phyloP scores from a whole-genome alignment of 495 filamentous ascomycete genomes.

The Podospora didyma region DNA sequence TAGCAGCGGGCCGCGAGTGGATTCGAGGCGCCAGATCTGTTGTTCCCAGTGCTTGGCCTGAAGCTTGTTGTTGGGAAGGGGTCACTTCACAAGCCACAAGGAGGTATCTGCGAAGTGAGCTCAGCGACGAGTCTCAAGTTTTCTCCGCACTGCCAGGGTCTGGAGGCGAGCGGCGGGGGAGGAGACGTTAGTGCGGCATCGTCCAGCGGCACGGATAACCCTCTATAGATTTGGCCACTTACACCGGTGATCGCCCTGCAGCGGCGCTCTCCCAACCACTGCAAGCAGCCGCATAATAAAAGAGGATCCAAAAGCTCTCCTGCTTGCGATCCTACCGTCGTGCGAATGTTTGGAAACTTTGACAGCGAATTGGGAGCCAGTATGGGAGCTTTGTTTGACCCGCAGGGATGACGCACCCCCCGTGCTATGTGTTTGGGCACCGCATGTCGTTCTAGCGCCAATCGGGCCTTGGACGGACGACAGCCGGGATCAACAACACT shows the following conservation, averaged over 20 bases:
- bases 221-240: slow-evolving; percentile 12
- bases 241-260: slow-evolving; percentile 19
- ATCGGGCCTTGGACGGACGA: slow-evolving; percentile 5
- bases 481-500: neutral
- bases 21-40: neutral
- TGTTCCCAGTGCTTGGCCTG: neutral
- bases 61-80: neutral
- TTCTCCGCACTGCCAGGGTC: slow-evolving; percentile 28
- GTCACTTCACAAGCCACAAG: too few relatives aligned
- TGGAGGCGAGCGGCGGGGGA: slow-evolving; percentile 28
- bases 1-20: neutral
- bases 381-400: slow-evolving; percentile 18
- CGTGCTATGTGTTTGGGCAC: neutral
- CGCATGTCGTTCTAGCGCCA: slow-evolving; percentile 13
- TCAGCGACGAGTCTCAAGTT: slow-evolving; percentile 30
- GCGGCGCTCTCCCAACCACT: slow-evolving; percentile 11
- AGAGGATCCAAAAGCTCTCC: slow-evolving; percentile 1
- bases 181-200: slow-evolving; percentile 23
- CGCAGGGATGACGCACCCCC: slow-evolving; percentile 22
- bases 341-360: slow-evolving; percentile 22
- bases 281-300: slow-evolving; percentile 22
- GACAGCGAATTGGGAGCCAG: slow-evolving; percentile 13
- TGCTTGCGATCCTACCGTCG: slow-evolving; percentile 3
- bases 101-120: too few relatives aligned
- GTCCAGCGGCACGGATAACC: slow-evolving; percentile 20